Percentiles rank a stretch among this genome's conserved stretches.
These are phyloP conservation scores for Phytophthora rubi DNA, from an alignment of 352 stramenopile species.

Conservation along the genomic window DNA sequence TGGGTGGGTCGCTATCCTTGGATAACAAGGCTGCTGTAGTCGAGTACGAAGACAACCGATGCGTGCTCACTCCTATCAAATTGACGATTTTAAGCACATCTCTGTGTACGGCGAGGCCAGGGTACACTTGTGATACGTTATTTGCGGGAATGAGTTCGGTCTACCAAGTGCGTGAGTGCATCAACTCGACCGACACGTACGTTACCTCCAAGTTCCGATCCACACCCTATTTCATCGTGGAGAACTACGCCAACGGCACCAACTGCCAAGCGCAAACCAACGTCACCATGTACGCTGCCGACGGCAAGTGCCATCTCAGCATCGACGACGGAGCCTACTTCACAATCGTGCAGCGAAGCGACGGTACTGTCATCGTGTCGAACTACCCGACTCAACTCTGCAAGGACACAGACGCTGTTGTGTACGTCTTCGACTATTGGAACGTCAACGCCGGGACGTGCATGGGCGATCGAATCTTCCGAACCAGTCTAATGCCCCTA, in stretches of 20 bases:
- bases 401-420: slow-evolving; percentile 7
- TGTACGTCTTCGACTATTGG: slow-evolving; percentile 12
- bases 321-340: background rate
- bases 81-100: background rate
- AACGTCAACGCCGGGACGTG: slow-evolving; percentile 17
- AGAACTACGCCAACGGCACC: background rate
- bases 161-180: background rate
- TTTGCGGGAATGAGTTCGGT: background rate
- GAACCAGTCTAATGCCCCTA: slow-evolving; percentile 9
- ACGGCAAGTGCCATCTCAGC: slow-evolving; percentile 9
- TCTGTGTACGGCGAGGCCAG: background rate
- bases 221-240: slow-evolving; percentile 14
- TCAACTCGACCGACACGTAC: background rate
- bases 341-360: background rate
- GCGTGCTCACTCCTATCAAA: background rate
- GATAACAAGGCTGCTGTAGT: slow-evolving; percentile 17
- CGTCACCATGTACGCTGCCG: slow-evolving; percentile 12
- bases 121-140: background rate
- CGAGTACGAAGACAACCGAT: slow-evolving; percentile 3
- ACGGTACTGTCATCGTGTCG: background rate
- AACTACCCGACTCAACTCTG: slow-evolving; percentile 12
- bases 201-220: background rate
- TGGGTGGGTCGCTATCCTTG: background rate
- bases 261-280: background rate
- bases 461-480: background rate